A percentile compares a stretch with the other conserved stretches of the same genome.
These are phyloP conservation scores for Blastobotrys ciferrii DNA, from an alignment of 1,139 yeast genomes.

Conservation along the genomic window DNA sequence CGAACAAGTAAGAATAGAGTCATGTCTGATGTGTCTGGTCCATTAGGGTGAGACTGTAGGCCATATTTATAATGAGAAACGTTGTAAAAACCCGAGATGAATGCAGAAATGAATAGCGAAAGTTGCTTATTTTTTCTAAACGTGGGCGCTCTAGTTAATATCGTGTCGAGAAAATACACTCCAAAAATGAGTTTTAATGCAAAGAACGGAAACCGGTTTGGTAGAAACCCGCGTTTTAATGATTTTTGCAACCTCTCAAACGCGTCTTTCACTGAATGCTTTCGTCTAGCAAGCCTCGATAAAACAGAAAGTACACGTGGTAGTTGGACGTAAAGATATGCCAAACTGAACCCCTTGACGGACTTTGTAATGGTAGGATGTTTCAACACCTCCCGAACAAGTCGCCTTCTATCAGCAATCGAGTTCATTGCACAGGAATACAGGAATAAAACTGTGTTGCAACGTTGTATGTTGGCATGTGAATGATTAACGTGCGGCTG, in stretches of 20 bases:
- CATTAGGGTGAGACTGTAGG: slow-evolving; percentile 16
- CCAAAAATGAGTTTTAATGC: slow-evolving; percentile 33
- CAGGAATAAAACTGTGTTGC: neutral
- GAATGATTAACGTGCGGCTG: slow-evolving; percentile 5
- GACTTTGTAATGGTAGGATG: slow-evolving; percentile 21
- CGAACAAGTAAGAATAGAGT: slow-evolving; percentile 28
- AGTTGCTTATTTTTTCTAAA: neutral
- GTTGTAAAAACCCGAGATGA: slow-evolving; percentile 20
- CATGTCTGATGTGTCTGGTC: slow-evolving; percentile 27
- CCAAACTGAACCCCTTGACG: slow-evolving; percentile 38
- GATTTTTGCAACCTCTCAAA: slow-evolving; percentile 22
- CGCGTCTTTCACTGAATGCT: slow-evolving; percentile 20
- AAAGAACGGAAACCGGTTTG: slow-evolving; percentile 40
- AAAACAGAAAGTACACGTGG: slow-evolving; percentile 37
- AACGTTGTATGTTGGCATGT: neutral
- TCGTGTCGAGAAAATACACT: slow-evolving; percentile 32
- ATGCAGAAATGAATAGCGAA: slow-evolving; percentile 18
- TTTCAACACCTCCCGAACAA: slow-evolving; percentile 8
- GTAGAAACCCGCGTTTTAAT: slow-evolving; percentile 32
- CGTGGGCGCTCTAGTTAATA: neutral
- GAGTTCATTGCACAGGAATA: neutral
- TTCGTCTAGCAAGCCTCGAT: slow-evolving; percentile 25
- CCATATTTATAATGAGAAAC: slow-evolving; percentile 21
- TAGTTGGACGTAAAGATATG: slow-evolving; percentile 41
- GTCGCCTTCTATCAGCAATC: neutral